Evolutionary conservation across 1,139 yeast genomes (phyloP).

Genomic region (Protomyces arabidopsidicola): DNA sequence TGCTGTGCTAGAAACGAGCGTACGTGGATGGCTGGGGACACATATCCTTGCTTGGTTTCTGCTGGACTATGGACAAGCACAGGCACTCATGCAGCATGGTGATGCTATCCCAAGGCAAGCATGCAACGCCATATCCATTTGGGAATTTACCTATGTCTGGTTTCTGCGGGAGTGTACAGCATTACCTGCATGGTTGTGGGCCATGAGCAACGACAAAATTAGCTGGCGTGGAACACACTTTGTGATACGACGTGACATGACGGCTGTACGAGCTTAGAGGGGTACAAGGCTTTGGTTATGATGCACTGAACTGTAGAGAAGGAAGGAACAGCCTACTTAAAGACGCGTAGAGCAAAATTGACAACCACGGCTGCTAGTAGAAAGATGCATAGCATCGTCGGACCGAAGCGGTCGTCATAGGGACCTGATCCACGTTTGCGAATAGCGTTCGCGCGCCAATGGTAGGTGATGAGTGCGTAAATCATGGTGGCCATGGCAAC

Average conservation of each 20-base stretch:
- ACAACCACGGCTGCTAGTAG: constrained; percentile 46
- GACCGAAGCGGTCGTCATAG: constrained; percentile 96
- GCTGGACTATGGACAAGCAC: constrained; percentile 40
- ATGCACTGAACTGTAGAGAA: background rate
- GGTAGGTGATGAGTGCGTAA: constrained; percentile 90
- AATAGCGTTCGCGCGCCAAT: constrained; percentile 99
- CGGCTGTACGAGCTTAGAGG: constrained; percentile 56
- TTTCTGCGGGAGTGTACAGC: constrained; percentile 65
- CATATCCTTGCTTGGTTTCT: constrained; percentile 58
- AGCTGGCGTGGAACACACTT: constrained; percentile 83
- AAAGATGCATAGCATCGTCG: constrained; percentile 96
- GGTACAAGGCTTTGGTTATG: constrained; percentile 35
- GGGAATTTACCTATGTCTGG: constrained; percentile 55
- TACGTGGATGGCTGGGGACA: constrained; percentile 50
- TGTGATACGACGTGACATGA: constrained; percentile 63
- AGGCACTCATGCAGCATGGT: constrained; percentile 34
- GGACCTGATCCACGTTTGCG: constrained; percentile 97
- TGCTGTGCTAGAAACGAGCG: constrained; percentile 51
- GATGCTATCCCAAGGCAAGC: constrained; percentile 35
- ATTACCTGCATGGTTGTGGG: constrained; percentile 75
- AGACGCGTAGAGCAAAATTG: constrained; percentile 38
- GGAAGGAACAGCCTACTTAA: background rate
- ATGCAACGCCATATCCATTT: constrained; percentile 34
- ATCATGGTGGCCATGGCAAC: constrained; percentile 95
- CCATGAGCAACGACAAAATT: constrained; percentile 72